Percentiles rank a stretch among this genome's conserved stretches.
These are phyloP conservation scores for Candida anglica DNA, from an alignment of 805 yeast genomes.

Conservation along the genomic window DNA sequence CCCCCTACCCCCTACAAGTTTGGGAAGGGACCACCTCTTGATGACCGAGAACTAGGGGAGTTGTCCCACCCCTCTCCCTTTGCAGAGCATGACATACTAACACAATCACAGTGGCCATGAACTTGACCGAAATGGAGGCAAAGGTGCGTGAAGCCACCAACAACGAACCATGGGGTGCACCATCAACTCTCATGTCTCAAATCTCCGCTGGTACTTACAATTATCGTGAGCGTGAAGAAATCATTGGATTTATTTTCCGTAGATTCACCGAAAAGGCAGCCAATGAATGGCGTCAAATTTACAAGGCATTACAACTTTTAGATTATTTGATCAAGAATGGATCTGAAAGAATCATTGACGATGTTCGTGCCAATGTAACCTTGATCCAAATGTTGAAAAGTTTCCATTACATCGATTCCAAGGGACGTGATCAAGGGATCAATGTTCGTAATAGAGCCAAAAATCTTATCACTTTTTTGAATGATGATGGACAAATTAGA, in stretches of 20 bases:
- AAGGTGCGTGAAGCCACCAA: conserved; percentile 97
- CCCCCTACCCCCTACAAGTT: too few species aligned
- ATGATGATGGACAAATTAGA: conserved; percentile 73
- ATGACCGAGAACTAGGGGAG: too few species aligned
- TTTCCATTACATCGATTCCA: conserved; percentile 90
- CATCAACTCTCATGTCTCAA: conserved; percentile 86
- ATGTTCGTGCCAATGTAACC: conserved; percentile 77
- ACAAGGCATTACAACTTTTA: conserved; percentile 86
- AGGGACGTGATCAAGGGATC: conserved; percentile 94
- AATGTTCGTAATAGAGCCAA: conserved; percentile 91
- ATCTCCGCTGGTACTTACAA: conserved; percentile 94
- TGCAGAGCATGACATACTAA: too few species aligned
- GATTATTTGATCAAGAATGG: conserved; percentile 92
- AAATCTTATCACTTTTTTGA: conserved; percentile 63
- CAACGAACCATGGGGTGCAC: conserved; percentile 99
- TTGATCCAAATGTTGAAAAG: conserved; percentile 83
- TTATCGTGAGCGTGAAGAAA: conserved; percentile 75
- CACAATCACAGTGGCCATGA: conserved; percentile 63
- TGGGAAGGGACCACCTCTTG: too few species aligned
- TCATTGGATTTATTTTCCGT: conserved; percentile 70
- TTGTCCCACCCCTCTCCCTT: too few species aligned
- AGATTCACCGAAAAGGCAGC: conserved; percentile 96
- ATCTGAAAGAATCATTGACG: conserved; percentile 92
- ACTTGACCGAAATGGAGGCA: conserved; percentile 94
- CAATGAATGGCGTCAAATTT: conserved; percentile 97